Base-by-base conservation (phyloP, 2,329 filamentous ascomycete species). In the Ophiosphaerella korrae region DNA sequence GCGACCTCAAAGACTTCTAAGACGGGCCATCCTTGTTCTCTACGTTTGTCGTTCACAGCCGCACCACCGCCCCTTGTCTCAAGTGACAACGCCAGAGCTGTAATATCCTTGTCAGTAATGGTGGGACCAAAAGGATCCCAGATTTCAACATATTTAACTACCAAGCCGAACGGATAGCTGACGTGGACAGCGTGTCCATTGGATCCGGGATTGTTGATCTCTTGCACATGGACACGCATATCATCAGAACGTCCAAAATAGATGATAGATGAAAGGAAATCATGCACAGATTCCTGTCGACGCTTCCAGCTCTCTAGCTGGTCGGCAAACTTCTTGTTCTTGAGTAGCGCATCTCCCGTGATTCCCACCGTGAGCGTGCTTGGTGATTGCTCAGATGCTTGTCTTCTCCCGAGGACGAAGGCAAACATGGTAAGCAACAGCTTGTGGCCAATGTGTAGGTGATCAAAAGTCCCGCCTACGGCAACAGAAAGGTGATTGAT, bases 391-490 rank as follows among this genome's bases (percentile, higher is more conserved):
- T 62, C 57, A 13, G 49, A 50, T 18, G 45, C 18, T 23, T 52
- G 41, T 40, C 57, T 55, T 24, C 64, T 62, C 32, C 84, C 83
- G 49, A 89, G 80, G 13, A 91, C 81, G 48, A 97, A 83, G 0
- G 87, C 84, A 0, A 89, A 90, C 54, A 92, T 92, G n/a, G 92
- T 92, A 16, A 99, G 83, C 16, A 99, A 83, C n/a, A 97, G 81
- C 75, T 97, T 99, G 78, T 99, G 94, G 5, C 94, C 94, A 3
- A 90, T 87, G 70, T 99, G 94, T 18, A 99, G 82, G 74, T 97
- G 92, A 72, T 99, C 94, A 75, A 97, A 99, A 0, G 94, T 99
- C 8, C 94, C 94, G 26, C 93, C 94, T 11, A 97, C 84, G 45
- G 88, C 90, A 42, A 95, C 88, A 12, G 84, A 82, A 52, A 79